Evolutionary conservation across 345 rosid genomes (phyloP).

Genomic region (Sisymbrium altissimum): DNA sequence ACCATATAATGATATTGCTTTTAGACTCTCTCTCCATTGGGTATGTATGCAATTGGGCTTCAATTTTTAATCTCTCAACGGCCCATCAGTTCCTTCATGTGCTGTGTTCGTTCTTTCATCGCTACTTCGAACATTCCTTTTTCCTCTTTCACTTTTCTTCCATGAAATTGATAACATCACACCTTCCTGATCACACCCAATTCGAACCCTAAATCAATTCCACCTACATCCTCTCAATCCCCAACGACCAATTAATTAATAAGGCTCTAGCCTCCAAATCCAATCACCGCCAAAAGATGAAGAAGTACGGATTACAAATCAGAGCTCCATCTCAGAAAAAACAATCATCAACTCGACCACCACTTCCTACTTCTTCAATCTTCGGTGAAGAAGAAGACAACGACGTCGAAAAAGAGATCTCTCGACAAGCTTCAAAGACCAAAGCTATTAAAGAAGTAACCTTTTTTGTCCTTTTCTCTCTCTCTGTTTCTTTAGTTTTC

Average conservation of each 20-base stretch:
- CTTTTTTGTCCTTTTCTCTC: not conserved
- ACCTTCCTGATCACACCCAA: too few relatives aligned
- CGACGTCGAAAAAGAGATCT: slow-evolving; percentile 72
- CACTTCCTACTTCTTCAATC: slow-evolving; percentile 43
- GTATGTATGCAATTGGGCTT: too few relatives aligned
- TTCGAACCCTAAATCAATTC: not conserved
- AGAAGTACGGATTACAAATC: slow-evolving; percentile 82
- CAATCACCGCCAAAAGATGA: slow-evolving; percentile 44
- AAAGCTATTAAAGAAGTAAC: slow-evolving; percentile 69
- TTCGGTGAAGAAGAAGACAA: slow-evolving; percentile 61
- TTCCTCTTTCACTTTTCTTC: too few relatives aligned
- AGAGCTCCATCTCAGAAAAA: slow-evolving; percentile 70
- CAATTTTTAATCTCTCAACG: too few relatives aligned
- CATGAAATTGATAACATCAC: too few relatives aligned
- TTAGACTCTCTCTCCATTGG: too few relatives aligned
- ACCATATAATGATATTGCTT: too few relatives aligned
- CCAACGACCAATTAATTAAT: not conserved
- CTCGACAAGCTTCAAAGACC: slow-evolving; percentile 73
- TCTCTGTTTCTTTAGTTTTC: not conserved
- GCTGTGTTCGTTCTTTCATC: too few relatives aligned
- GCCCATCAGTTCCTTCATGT: too few relatives aligned
- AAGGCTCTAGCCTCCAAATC: not conserved
- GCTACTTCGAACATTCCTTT: too few relatives aligned
- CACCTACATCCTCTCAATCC: not conserved
- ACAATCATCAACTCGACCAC: slow-evolving; percentile 51